Base-by-base conservation (phyloP, 169 alveolate species). In the Plasmodium berghei region DNA sequence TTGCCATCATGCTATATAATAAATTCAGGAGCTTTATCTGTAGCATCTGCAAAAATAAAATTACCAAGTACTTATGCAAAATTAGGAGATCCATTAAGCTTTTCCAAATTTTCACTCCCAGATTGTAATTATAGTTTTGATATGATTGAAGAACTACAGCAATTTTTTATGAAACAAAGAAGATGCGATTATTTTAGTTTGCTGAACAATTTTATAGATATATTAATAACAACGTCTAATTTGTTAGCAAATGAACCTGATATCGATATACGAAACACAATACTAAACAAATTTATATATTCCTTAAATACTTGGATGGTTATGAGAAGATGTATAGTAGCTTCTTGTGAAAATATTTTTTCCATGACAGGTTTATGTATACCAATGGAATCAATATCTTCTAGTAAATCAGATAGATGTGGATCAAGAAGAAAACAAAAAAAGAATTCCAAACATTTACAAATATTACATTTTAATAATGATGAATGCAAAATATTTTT, bases 131-230 rank as follows among this genome's bases (percentile, higher is more conserved):
- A 74, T 80, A 73, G 87, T 48, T 90, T 66, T 42, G 93, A 93
- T 59, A 92, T 92, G 87, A 63, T 92, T n/a, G 94, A 83, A 83
- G 97, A 95, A 40, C 73, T 95, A 69, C 97, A 95, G 72, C 95
- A 89, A 34, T 95, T 94, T 71, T 92, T 95, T 88, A 88, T 95
- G 95, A 95, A 95, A 74, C 98, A 96, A 88, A 73, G 97, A 70
- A 74, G 98, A 49, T 95, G 96, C 56, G 96, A 96, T 77, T 95
- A 96, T 67, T 96, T 95, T 92, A 96, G 96, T 89, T 80, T 94
- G 58, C 86, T 96, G 10, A 94, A 94, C 91, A 94, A 94, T 73
- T 93, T 96, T 54, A 94, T 95, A 2, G 77, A 74, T 46, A 87
- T 94, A 24, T 55, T 93, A 20, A 93, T 95, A 70, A 95, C 95